Evolutionary conservation across 495 filamentous ascomycete species (phyloP).

Genomic region (Apodospora peruviana): DNA sequence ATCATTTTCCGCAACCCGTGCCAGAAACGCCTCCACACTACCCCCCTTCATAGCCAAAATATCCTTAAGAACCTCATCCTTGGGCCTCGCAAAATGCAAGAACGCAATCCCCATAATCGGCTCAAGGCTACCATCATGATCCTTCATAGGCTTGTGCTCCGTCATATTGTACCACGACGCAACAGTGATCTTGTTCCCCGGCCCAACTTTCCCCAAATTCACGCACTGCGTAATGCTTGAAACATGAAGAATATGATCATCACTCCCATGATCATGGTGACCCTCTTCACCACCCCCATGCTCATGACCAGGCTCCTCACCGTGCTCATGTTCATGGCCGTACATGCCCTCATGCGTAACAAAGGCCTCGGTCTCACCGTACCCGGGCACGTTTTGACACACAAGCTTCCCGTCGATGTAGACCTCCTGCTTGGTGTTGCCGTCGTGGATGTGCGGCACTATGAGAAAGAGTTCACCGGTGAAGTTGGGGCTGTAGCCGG

Average conservation of each 20-base stretch:
- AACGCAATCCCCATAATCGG: constrained; percentile 12
- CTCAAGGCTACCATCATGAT: constrained; percentile 6
- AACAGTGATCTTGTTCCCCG: constrained; percentile 3
- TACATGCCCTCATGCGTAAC: not conserved
- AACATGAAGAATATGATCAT: constrained; percentile 3
- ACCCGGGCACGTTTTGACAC: constrained; percentile 4
- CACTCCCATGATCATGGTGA: constrained; percentile 2
- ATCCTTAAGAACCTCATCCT: not conserved
- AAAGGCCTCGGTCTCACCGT: constrained; percentile 8
- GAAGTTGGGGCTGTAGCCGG: not conserved
- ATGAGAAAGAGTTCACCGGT: constrained; percentile 1
- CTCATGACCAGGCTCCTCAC: not conserved
- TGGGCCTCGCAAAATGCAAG: constrained; percentile 7
- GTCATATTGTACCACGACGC: constrained; percentile 5
- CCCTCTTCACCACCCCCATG: not conserved
- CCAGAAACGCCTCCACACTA: constrained; percentile 1
- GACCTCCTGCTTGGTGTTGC: constrained; percentile 1
- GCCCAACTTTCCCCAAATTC: not conserved
- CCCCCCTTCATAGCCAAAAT: constrained; percentile 1
- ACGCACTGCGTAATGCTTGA: constrained; percentile 8
- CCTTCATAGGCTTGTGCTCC: constrained; percentile 3
- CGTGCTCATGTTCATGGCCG: not conserved
- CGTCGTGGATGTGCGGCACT: constrained; percentile 11
- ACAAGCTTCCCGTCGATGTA: constrained; percentile 1
- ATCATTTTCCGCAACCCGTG: too few relatives aligned